Base-by-base conservation (phyloP, 805 yeast genomes). In the Metschnikowia shivogae region DNA sequence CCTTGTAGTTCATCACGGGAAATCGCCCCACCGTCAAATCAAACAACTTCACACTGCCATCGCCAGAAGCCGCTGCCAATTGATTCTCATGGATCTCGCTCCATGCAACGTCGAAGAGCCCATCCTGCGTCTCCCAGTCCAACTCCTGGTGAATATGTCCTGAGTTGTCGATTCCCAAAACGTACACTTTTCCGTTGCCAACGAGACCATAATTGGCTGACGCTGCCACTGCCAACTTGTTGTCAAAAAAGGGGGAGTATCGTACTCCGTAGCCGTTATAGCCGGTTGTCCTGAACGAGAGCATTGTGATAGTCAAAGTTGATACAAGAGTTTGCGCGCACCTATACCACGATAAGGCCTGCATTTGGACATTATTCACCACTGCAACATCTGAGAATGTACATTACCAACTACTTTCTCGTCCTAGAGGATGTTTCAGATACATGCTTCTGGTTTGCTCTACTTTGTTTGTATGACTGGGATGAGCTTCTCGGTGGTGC, bases 131-230 rank as follows among this genome's bases (percentile, higher is more conserved):
- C 49, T 89, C 89, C 69, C 87, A 92, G 12, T 76, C 62, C 4
- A 74, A 65, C 37, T 78, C 80, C 33, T 74, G 75, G 5, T 58
- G 56, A 13, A 88, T 73, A n/a, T 53, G 56, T 0, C 98, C 98
- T 49, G 72, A 67, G 19, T 80, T 78, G 42, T 75, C 78, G 38
- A 92, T 86, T 39, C 80, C 81, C 20, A 92, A 68, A 1, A 92
- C 72, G 54, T 71, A 83, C 26, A 92, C 68, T 54, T 87, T 76
- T 5, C 99, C 99, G 63, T 92, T 92, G 2, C 99, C 99, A 3
- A 89, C 96, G 4, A 92, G 70, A 1, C 98, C 98, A 63, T 82
- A 92, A 67, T 92, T 93, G 24, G 97, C 89, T 1, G 96, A 84
- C 0, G 95, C 75, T 0, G 96, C 95, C 28, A 89, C 92, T 0